Evolutionary conservation across 1,284 basidiomycete genomes (phyloP).

Genomic region (Pseudozyma thailandica): DNA sequence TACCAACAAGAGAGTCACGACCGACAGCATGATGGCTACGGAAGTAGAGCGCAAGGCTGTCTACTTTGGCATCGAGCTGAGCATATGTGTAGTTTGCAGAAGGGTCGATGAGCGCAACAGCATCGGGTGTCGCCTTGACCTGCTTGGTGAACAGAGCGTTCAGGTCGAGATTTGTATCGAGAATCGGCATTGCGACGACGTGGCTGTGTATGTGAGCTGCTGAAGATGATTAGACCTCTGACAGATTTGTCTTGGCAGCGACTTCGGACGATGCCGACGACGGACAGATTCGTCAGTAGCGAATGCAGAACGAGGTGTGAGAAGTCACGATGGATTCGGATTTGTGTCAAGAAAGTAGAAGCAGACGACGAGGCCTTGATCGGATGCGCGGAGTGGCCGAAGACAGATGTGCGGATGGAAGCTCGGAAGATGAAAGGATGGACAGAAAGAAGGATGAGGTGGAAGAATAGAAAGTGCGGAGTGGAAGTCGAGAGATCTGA

Average conservation of each 20-base stretch:
- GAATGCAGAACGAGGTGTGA: no score
- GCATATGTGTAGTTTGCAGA: conserved; percentile 56
- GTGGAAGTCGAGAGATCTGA: no score
- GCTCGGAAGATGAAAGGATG: neutral
- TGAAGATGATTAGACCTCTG: neutral
- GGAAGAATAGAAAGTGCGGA: no score
- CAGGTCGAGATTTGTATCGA: conserved; percentile 50
- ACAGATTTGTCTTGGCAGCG: neutral
- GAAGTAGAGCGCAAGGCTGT: conserved; percentile 49
- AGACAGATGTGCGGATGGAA: no score
- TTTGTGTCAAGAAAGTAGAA: neutral
- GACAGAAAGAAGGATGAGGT: neutral
- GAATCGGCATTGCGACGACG: conserved; percentile 27
- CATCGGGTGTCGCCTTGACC: conserved; percentile 47
- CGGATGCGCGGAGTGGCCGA: neutral
- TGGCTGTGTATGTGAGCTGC: neutral
- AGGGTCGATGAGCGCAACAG: conserved; percentile 46
- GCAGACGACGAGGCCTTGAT: neutral
- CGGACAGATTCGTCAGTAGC: no score
- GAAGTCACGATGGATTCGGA: no score
- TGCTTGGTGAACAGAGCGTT: conserved; percentile 52
- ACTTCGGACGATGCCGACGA: neutral
- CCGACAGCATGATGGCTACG: conserved; percentile 49
- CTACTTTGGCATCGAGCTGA: conserved; percentile 58
- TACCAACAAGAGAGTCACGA: conserved; percentile 60